Evolutionary conservation across 768 basidiomycete genomes (phyloP).

Genomic region (Tylopilus felleus): DNA sequence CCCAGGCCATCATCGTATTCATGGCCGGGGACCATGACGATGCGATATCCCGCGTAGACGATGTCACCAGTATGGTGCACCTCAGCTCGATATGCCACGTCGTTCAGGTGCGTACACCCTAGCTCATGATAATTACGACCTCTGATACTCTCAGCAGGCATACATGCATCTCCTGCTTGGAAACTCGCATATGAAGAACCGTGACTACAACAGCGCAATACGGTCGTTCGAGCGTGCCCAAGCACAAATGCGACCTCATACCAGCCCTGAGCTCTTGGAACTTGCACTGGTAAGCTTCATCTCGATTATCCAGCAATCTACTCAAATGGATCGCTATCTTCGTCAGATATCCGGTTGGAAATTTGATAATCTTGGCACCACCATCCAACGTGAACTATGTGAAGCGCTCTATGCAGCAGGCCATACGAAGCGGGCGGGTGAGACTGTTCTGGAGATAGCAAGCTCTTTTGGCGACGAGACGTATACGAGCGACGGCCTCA

Average conservation of each 20-base stretch:
- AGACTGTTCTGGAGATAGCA: not conserved
- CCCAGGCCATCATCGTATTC: no score
- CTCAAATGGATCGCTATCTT: not conserved
- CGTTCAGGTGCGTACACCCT: no score
- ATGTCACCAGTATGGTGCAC: no score
- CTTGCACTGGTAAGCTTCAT: not conserved
- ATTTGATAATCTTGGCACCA: not conserved
- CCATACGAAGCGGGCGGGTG: not conserved
- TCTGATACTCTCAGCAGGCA: no score
- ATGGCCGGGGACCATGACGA: no score
- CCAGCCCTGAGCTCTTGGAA: not conserved
- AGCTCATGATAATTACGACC: no score
- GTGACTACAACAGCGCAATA: no score
- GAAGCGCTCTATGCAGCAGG: not conserved
- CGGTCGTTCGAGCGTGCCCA: no score
- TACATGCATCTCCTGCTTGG: no score
- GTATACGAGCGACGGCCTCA: not conserved
- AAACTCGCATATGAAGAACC: no score
- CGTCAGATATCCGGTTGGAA: not conserved
- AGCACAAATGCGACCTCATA: not conserved
- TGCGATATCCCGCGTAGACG: no score
- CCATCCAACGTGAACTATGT: not conserved
- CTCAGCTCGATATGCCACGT: no score
- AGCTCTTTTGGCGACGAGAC: not conserved
- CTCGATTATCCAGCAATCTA: not conserved